phyloP scores from a whole-genome alignment of 2,329 filamentous ascomycete species.

The Zasmidium cellare region DNA sequence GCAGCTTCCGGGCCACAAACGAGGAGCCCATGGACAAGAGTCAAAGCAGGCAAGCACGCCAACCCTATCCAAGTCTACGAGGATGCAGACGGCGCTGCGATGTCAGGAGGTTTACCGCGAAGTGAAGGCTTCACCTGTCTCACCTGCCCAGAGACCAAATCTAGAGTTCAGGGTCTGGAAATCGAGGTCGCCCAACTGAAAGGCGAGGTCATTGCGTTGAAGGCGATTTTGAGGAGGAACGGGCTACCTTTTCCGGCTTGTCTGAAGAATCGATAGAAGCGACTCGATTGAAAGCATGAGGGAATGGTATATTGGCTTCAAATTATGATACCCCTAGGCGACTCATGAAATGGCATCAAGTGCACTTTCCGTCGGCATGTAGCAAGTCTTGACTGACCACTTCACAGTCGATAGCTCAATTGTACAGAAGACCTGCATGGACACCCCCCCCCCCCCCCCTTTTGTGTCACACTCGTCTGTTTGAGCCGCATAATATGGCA shows the following conservation, averaged over 20 bases:
- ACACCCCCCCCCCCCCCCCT: no score
- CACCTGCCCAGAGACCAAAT: slow-evolving; percentile 19
- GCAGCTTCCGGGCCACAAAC: slow-evolving; percentile 9
- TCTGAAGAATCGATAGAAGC: slow-evolving; percentile 20
- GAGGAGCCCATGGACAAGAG: no score
- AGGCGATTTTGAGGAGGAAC: slow-evolving; percentile 25
- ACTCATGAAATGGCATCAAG: no score
- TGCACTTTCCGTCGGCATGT: no score
- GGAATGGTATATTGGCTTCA: background rate
- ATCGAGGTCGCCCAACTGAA: slow-evolving; percentile 29
- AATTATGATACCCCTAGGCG: background rate
- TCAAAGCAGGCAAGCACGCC: no score
- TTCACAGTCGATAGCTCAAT: no score
- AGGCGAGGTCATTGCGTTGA: slow-evolving; percentile 29
- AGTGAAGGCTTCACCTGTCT: slow-evolving; percentile 7
- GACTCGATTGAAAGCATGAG: background rate
- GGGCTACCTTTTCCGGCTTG: slow-evolving; percentile 19
- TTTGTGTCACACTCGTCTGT: no score
- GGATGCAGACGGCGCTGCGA: slow-evolving; percentile 3
- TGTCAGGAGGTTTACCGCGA: background rate
- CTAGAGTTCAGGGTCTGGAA: slow-evolving; percentile 23
- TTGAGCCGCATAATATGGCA: no score
- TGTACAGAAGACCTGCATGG: no score
- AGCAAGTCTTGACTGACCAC: no score
- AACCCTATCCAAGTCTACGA: slow-evolving; percentile 1